Base-by-base conservation (phyloP, 225 moss, liverwort and hornwort species). In the Pseudoscleropodium purum region DNA sequence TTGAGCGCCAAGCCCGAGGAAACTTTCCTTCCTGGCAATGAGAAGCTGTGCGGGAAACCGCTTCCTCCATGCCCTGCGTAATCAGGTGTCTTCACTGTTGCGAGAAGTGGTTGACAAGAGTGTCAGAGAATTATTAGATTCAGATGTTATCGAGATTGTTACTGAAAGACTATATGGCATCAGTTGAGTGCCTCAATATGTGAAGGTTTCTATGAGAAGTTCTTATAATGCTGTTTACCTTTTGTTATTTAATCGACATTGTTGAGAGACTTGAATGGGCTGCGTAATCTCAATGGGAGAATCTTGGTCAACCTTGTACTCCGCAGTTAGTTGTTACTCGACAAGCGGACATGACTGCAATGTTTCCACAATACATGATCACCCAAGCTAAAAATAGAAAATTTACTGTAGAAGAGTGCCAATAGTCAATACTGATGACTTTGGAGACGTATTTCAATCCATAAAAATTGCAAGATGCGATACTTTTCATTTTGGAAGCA, bases 21-120 rank as follows among this genome's bases (percentile, higher is more conserved):
- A 6, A 82, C 88, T 5, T 94, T 94, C 82, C 93, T 85, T 37
- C 94, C 94, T 6, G 92, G 93, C 9, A 94, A 94, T 25, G 89
- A 93, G 39, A 85, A 87, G 37, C 87, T 94, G 52, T 94, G 93
- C 74, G 94, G 93, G 7, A 49, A 90, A 11, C 94, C 94, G 36
- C 94, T 94, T 30, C 56, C 88, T 10, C 10, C 66, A 6, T 94
- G 94, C 87, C 89, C 84, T 27, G 90, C n/a, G 47, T 85, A 13
- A 56, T 65, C 34, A 45, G 34, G 33, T 61, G 23, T 47, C 47
- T 24, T 45, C 16, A 17, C 34, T 12, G 10, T 10, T 11, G 43
- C 21, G 34, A 45, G 61, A 41, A 64, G 64, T 31, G 5, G 11
- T 21, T 45, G 57, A 12, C 45, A 13, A 61, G 49, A 65, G 36